phyloP scores from a whole-genome alignment of 441 rosid genomes.

The Pelargonium myrrhifolium region DNA sequence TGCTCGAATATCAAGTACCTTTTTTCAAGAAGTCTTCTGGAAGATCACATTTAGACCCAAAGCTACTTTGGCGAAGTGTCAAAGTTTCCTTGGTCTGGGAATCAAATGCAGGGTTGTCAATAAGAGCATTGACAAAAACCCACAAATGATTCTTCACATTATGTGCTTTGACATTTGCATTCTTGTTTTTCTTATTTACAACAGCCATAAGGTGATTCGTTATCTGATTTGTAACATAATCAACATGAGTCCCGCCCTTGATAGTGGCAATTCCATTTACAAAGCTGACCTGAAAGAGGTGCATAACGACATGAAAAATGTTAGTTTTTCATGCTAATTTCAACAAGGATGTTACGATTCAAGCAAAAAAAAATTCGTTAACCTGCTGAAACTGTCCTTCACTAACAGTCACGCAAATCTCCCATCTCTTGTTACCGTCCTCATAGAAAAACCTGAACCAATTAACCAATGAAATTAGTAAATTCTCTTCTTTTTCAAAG shows the following conservation, averaged over 20 bases:
- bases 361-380: no score
- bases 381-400: constrained; percentile 99
- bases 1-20: constrained; percentile 39
- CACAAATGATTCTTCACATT: constrained; percentile 84
- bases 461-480: constrained; percentile 7
- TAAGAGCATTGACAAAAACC: constrained; percentile 92
- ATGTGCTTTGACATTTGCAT: constrained; percentile 67
- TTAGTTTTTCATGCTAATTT: not conserved
- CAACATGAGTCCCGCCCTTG: constrained; percentile 99
- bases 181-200: constrained; percentile 83
- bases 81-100: constrained; percentile 97
- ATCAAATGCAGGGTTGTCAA: constrained; percentile 97
- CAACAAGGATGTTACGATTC: not conserved
- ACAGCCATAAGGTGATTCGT: constrained; percentile 57
- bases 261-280: constrained; percentile 81
- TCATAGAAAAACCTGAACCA: constrained; percentile 47
- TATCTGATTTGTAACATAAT: constrained; percentile 76
- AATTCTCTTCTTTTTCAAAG: not conserved
- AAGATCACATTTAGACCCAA: constrained; percentile 90
- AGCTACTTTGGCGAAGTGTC: constrained; percentile 91
- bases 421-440: constrained; percentile 82
- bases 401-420: constrained; percentile 64
- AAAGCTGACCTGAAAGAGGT: constrained; percentile 70
- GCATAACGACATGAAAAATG: not conserved
- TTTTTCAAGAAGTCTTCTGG: constrained; percentile 72